Conservation (phyloP, 2,329 filamentous ascomycete species). For the Pseudogymnoascus sp. region DNA sequence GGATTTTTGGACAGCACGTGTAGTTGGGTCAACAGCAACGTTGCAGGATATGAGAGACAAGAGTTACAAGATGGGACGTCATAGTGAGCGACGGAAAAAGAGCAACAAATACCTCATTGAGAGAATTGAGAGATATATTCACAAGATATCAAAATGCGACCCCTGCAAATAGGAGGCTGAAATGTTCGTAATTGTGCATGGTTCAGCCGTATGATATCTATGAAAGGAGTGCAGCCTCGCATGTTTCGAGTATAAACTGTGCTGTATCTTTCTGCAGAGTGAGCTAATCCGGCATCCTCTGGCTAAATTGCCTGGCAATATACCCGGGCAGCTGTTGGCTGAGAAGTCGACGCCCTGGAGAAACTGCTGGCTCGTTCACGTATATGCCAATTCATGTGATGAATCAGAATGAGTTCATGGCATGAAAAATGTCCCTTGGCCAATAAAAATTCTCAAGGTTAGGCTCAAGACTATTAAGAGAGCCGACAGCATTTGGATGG, state of each 20-base stretch:
- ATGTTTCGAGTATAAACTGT: neutral
- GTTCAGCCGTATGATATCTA: neutral
- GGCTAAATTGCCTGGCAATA: neutral
- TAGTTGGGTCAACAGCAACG: neutral
- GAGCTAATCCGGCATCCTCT: neutral
- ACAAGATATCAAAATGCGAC: neutral
- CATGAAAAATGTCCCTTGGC: neutral
- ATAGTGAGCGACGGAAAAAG: neutral
- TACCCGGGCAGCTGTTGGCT: neutral
- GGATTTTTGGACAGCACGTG: neutral
- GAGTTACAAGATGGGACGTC: neutral
- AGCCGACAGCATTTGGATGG: neutral
- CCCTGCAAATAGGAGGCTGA: neutral
- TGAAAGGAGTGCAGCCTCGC: neutral
- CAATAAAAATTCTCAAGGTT: neutral
- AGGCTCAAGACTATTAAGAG: neutral
- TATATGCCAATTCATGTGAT: neutral
- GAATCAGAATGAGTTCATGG: conserved; percentile 6
- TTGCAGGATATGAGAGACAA: neutral
- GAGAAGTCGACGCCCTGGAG: neutral
- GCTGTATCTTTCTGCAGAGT: neutral
- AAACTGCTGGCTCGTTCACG: neutral
- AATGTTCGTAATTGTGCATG: neutral
- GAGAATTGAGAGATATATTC: neutral
- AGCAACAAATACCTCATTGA: conserved; percentile 3